Evolutionary conservation across 257 asterid genomes (phyloP), one percentile per base, ranked within the genome.

Genomic region (Solanum chilense): DNA sequence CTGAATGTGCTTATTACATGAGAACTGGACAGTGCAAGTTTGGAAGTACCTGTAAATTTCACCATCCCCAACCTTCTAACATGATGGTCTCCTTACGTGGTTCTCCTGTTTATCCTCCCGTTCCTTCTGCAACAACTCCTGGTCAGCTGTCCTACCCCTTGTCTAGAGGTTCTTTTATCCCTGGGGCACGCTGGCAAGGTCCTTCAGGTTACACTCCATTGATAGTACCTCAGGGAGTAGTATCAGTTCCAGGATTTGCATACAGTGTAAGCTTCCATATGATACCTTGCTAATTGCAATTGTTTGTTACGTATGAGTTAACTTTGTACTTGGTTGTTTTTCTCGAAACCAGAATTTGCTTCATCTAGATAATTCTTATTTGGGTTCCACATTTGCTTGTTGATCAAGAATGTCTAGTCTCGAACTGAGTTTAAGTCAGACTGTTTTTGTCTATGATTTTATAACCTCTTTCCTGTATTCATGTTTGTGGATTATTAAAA

Each of bases 41-140:
- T 89, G 99, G 98, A 88, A 91, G 93, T 93, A 95, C 98, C 87
- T 97, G 99, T 91, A 96, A 96, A 91, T 97, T 92, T 91, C 93
- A 97, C 91, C 99, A 97, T 89, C 98, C 99, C 82, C 98, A 94
- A 90, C 99, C 98, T 83, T 94, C 98, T 82, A 94, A 92, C 90
- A 92, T 91, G 96, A 95, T 95, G 99, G 97, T 96, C 87, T 86
- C 99, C 84, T 84, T 96, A 86, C 96, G 96, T 44, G 97, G 98
- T 69, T 96, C 99, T 91, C 93, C 98, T 88, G 95, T 93, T 83
- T 96, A 97, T 94, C 98, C 98, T 88, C 88, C 96, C 29, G 90
- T 93, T 86, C 96, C 93, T 86, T 94, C 99, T 86, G 96, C 98
- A 85, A 94, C 96, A 49, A 88, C 90, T 88, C 90, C 95, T 90